Percentiles rank a stretch among this genome's conserved stretches.
Conservation (phyloP, 352 stramenopile genomes). For the Hyaloperonospora arabidopsidis region DNA sequence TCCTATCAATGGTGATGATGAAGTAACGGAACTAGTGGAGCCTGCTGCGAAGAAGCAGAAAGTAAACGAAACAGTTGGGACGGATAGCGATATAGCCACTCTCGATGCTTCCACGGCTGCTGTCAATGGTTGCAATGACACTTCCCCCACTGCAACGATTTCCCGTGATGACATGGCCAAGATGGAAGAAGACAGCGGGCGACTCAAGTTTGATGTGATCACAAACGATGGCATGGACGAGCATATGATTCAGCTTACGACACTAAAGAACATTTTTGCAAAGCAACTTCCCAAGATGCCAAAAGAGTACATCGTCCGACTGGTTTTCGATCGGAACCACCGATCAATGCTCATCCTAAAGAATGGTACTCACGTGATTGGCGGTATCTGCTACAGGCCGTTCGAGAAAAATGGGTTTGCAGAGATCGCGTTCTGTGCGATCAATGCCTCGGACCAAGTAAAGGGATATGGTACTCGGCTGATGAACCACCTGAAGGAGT, state of each 20-base stretch:
- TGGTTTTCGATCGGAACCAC: constrained; percentile 97
- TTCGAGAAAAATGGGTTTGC: constrained; percentile 94
- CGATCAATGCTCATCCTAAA: constrained; percentile 90
- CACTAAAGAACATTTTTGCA: constrained; percentile 97
- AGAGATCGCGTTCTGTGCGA: constrained; percentile 99
- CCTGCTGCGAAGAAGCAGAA: constrained; percentile 39
- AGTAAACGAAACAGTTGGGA: constrained; percentile 10
- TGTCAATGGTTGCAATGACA: constrained; percentile 1
- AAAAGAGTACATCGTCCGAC: constrained; percentile 97
- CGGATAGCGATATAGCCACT: constrained; percentile 9
- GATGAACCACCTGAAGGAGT: constrained; percentile 99
- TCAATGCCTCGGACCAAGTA: constrained; percentile 94
- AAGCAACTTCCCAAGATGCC: constrained; percentile 99
- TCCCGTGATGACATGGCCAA: constrained; percentile 85
- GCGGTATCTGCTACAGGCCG: constrained; percentile 96
- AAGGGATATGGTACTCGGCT: constrained; percentile 96
- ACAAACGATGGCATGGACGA: constrained; percentile 86
- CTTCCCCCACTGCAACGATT: constrained; percentile 45
- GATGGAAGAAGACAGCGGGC: constrained; percentile 72
- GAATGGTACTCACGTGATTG: constrained; percentile 90
- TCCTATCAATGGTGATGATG: constrained; percentile 8
- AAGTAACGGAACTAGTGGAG: not conserved
- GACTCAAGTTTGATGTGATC: constrained; percentile 84
- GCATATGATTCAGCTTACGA: constrained; percentile 90
- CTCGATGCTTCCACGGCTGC: not conserved